These are phyloP conservation scores for Eucalyptus pumila DNA, from an alignment of 345 rosid genomes.

Conservation along the genomic window DNA sequence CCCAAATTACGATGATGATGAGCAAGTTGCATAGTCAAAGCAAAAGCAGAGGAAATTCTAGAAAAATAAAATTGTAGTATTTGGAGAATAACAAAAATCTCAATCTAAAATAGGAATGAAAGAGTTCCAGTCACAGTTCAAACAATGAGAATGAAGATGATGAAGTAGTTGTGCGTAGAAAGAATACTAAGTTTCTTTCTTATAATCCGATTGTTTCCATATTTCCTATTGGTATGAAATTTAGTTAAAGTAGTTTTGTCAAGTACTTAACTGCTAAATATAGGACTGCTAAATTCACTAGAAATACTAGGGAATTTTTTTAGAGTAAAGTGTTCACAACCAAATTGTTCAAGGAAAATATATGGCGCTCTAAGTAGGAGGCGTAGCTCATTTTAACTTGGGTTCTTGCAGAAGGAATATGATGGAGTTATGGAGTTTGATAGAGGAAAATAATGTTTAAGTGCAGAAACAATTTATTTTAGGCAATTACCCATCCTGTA, in stretches of 20 bases:
- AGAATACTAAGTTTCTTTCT: background rate
- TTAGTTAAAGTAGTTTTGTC: background rate
- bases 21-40: background rate
- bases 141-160: background rate
- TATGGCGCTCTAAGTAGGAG: background rate
- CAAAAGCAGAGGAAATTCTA: background rate
- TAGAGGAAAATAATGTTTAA: no score
- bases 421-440: no score
- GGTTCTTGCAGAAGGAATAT: background rate
- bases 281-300: background rate
- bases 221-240: background rate
- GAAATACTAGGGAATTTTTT: background rate
- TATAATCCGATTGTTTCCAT: no score
- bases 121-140: background rate
- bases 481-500: no score
- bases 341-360: background rate
- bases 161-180: background rate
- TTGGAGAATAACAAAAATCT: background rate
- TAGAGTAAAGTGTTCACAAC: background rate
- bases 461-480: no score
- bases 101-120: background rate
- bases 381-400: no score
- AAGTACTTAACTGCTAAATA: background rate
- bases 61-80: no score
- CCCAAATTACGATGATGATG: background rate